phyloP scores from a whole-genome alignment of 2,329 filamentous ascomycete species.

The Podosphaera xanthii region DNA sequence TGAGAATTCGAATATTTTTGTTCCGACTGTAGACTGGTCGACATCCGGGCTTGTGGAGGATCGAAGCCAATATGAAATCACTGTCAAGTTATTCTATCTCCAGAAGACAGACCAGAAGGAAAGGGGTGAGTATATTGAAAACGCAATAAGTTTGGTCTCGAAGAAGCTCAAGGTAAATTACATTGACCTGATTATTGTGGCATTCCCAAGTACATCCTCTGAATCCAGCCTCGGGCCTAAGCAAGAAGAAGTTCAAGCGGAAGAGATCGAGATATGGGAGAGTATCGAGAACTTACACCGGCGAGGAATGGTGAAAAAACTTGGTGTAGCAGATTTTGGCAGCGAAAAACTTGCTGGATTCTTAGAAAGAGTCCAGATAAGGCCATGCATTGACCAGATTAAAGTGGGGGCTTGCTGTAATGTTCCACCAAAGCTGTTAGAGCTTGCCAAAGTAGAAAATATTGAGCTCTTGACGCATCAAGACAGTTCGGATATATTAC shows the following conservation, averaged over 20 bases:
- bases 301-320: constrained; percentile 45
- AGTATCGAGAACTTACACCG: constrained; percentile 51
- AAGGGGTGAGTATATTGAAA: constrained; percentile 46
- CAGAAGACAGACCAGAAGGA: constrained; percentile 41
- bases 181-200: constrained; percentile 76
- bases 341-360: constrained; percentile 62
- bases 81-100: constrained; percentile 85
- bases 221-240: constrained; percentile 65
- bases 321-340: constrained; percentile 84
- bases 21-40: constrained; percentile 57
- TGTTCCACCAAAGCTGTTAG: constrained; percentile 66
- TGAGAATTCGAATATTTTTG: constrained; percentile 38
- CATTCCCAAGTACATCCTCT: constrained; percentile 82
- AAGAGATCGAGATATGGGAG: constrained; percentile 45
- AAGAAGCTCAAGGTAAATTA: constrained; percentile 53
- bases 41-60: constrained; percentile 57
- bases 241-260: constrained; percentile 38
- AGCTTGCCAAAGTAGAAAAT: constrained; percentile 58
- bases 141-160: constrained; percentile 60
- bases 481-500: constrained; percentile 80
- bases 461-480: constrained; percentile 86
- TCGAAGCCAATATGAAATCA: constrained; percentile 71
- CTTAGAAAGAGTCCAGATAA: constrained; percentile 43
- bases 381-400: constrained; percentile 79
- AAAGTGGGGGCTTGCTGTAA: constrained; percentile 91